A percentile compares a stretch with the other conserved stretches of the same genome.
Evolutionary conservation across 2,329 filamentous ascomycete species (phyloP).

Genomic region (Fusarium secorum): DNA sequence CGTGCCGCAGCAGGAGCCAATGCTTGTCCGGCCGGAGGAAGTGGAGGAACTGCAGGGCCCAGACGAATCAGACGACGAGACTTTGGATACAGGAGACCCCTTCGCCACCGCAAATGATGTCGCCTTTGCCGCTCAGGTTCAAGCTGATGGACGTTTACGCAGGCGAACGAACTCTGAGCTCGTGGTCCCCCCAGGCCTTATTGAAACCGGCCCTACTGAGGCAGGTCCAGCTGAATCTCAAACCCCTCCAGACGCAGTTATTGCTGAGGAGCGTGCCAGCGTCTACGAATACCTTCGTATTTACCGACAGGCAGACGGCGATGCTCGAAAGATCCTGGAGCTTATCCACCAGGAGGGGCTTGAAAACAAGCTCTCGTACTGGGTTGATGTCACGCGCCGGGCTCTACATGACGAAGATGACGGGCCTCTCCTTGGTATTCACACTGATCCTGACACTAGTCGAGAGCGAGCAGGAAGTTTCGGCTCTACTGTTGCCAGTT

Average conservation of each 20-base stretch:
- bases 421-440: background rate
- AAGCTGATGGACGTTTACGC: constrained; percentile 19
- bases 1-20: constrained; percentile 37
- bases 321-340: constrained; percentile 64
- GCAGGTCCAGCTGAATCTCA: constrained; percentile 4
- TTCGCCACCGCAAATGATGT: constrained; percentile 19
- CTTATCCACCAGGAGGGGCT: constrained; percentile 69
- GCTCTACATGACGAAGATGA: constrained; percentile 34
- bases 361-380: constrained; percentile 65
- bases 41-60: constrained; percentile 33
- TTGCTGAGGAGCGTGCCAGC: constrained; percentile 35
- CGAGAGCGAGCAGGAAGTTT: constrained; percentile 32
- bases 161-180: constrained; percentile 24
- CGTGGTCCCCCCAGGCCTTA: constrained; percentile 5
- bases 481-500: constrained; percentile 38
- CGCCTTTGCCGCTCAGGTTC: constrained; percentile 11
- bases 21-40: constrained; percentile 37
- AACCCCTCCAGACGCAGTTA: background rate
- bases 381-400: constrained; percentile 61
- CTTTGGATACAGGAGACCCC: constrained; percentile 41
- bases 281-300: constrained; percentile 57
- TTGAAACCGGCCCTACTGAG: constrained; percentile 10
- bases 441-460: background rate
- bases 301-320: constrained; percentile 66
- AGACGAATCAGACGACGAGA: constrained; percentile 46